These are phyloP conservation scores for Colletotrichum sp. DNA, from an alignment of 2,329 filamentous ascomycete species.

Conservation along the genomic window DNA sequence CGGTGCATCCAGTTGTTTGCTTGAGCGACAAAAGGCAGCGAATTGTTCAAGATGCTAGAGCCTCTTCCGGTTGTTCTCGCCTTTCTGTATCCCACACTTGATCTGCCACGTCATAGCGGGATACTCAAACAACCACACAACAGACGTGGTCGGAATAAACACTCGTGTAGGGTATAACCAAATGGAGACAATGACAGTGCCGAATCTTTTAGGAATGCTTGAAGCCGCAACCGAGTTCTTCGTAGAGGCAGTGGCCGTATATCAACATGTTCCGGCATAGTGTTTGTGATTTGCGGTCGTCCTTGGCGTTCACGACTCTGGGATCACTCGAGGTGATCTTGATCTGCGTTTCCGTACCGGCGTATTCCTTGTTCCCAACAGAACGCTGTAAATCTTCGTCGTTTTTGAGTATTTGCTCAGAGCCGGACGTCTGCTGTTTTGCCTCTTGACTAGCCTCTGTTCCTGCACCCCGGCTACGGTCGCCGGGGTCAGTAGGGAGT, in stretches of 20 bases:
- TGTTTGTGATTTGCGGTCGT: neutral
- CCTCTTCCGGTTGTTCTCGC: neutral
- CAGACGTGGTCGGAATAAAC: too few species aligned
- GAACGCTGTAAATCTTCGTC: accelerated
- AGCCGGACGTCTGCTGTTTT: accelerated
- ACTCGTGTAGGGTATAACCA: too few species aligned
- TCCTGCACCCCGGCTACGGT: too few species aligned
- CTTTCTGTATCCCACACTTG: accelerated
- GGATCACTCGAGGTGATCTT: neutral
- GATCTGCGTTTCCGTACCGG: accelerated
- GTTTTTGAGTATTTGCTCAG: accelerated
- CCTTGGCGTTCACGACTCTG: neutral
- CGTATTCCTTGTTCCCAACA: accelerated
- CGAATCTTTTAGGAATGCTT: neutral
- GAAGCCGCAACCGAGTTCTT: neutral
- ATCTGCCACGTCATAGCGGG: neutral
- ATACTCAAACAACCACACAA: too few species aligned
- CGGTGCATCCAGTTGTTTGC: neutral
- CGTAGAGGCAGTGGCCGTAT: neutral
- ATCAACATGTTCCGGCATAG: neutral
- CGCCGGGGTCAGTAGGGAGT: too few species aligned
- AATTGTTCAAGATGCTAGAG: accelerated
- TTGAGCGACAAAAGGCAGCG: neutral
- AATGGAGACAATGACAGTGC: too few species aligned
- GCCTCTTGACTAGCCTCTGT: too few species aligned